Conservation (phyloP, 2,329 filamentous ascomycete genomes). For the Hyphodiscus sp. region DNA sequence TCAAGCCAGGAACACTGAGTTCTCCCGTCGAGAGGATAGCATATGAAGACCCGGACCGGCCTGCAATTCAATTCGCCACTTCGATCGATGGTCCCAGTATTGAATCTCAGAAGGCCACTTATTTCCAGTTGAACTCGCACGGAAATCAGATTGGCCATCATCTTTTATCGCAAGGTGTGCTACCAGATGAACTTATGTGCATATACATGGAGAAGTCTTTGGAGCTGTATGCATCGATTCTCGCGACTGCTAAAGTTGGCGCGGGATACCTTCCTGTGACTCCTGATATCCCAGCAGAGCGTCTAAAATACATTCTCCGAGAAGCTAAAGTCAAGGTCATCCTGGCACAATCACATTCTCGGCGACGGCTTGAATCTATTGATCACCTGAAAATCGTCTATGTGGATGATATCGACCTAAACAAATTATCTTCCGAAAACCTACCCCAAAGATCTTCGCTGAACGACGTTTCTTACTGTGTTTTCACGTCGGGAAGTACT, state of each 20-base stretch:
- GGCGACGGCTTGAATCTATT: slow-evolving; percentile 14
- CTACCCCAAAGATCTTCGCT: slow-evolving; percentile 9
- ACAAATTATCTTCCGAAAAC: slow-evolving; percentile 12
- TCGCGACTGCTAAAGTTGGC: slow-evolving; percentile 68
- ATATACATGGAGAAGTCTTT: slow-evolving; percentile 73
- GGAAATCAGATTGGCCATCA: slow-evolving; percentile 59
- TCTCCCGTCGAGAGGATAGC: slow-evolving; percentile 27
- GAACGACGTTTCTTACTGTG: slow-evolving; percentile 57
- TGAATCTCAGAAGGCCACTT: slow-evolving; percentile 48
- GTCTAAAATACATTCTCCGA: slow-evolving; percentile 54
- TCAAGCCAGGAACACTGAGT: slow-evolving; percentile 19
- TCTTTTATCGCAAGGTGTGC: slow-evolving; percentile 42
- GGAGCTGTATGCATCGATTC: slow-evolving; percentile 64
- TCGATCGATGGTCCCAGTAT: slow-evolving; percentile 35
- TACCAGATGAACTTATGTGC: slow-evolving; percentile 55
- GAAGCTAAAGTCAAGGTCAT: slow-evolving; percentile 49
- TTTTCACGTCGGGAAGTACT: slow-evolving; percentile 81
- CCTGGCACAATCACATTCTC: slow-evolving; percentile 33
- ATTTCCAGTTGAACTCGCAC: slow-evolving; percentile 52
- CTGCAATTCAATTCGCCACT: slow-evolving; percentile 59
- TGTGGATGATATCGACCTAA: slow-evolving; percentile 26
- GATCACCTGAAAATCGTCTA: slow-evolving; percentile 20
- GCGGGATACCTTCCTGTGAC: slow-evolving; percentile 76
- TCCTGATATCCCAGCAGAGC: slow-evolving; percentile 59
- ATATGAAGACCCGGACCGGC: slow-evolving; percentile 38